Conservation (phyloP, 2,329 filamentous ascomycete genomes). For the Neopestalotiopsis rosae region DNA sequence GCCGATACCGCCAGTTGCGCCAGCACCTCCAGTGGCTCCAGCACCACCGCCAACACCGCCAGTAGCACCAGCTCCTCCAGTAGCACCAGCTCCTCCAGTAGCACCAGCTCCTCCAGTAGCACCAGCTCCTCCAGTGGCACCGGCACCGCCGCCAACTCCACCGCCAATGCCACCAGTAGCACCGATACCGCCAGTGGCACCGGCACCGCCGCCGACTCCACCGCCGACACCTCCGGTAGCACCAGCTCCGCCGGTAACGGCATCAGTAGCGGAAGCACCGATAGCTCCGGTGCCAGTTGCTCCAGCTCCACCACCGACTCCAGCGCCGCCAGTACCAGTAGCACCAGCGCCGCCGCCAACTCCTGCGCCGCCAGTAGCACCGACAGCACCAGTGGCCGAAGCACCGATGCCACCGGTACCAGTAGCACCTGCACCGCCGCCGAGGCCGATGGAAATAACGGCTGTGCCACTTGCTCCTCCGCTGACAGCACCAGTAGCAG, state of each 20-base stretch:
- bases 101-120: neutral
- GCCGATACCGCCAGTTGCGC: no score
- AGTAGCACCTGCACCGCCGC: neutral
- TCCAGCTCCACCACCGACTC: conserved; percentile 3
- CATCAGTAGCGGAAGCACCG: conserved; percentile 4
- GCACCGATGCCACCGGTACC: neutral
- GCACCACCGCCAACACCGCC: no score
- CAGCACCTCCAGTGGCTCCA: no score
- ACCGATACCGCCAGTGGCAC: neutral
- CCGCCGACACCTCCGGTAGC: neutral
- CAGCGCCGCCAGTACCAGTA: neutral
- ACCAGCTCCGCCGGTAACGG: conserved; percentile 9
- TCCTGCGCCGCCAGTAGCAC: neutral
- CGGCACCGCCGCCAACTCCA: neutral
- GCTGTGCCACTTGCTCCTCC: neutral
- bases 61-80: no score
- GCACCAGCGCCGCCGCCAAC: neutral
- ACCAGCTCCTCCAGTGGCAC: no score
- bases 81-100: neutral
- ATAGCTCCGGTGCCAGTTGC: neutral
- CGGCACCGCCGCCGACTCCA: neutral
- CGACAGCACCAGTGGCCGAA: neutral
- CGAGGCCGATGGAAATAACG: neutral
- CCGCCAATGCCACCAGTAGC: neutral
- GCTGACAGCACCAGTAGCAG: neutral